Evolutionary conservation across 2,329 filamentous ascomycete species (phyloP), one percentile per base, ranked within the genome.

Genomic region (Karstenula rhodostoma): DNA sequence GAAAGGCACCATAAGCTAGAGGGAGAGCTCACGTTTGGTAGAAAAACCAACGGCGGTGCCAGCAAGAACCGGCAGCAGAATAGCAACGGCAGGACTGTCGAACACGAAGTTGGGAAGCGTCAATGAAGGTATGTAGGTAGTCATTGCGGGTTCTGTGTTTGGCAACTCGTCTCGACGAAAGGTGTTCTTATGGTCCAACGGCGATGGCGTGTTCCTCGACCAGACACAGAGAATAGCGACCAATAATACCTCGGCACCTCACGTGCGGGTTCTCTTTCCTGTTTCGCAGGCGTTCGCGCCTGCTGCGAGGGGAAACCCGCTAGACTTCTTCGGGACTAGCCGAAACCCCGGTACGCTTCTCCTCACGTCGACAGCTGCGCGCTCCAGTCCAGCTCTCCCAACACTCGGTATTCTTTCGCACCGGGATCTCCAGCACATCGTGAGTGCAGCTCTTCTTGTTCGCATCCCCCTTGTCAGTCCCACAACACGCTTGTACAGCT

Each of bases 51-150:
- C 84, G n/a, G 86, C 87, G 2, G 89, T 88, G 43, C 93, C 93
- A 4, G 92, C 80, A 5, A 85, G 84, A 51, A 96, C 82, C 40
- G 93, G 93, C 1, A 96, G 83, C 42, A 96, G 85, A 63, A 95
- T 87, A 19, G 92, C 90, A 29, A 86, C 84, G 8, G 91, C 89
- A 4, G 91, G 87, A 74, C 86, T 89, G 71, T 87, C 84, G 77
- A 96, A 94, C 65, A 94, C 79, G 66, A 86, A 82, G 49, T 84
- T 80, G 2, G 93, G 92, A 19, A 96, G 83, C 23, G 91, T 93
- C 65, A 96, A 79, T 42, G 87, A 89, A n/a, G 91, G 89, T 61
- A 95, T 87, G 77, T 90, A 90, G 63, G 91, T 89, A 12, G 91
- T 94, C 92, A 95, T 96, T 47, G 63, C 84, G 77, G 60, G n/a